phyloP scores from a whole-genome alignment of 192 early-diverging fungal species.

The Endogone sp. region DNA sequence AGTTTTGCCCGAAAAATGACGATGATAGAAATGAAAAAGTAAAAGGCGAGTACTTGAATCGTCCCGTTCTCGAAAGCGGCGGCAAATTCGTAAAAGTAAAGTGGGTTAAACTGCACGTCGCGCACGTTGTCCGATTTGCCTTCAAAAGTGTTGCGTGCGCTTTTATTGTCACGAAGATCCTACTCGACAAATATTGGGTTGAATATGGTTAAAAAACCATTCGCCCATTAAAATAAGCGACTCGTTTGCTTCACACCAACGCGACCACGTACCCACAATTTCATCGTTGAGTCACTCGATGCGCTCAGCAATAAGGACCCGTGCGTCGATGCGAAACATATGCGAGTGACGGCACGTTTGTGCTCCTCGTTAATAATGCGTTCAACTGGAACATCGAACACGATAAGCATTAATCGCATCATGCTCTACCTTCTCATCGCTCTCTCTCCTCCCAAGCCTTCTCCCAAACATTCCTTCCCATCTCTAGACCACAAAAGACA shows the following conservation, averaged over 20 bases:
- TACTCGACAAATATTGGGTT: background rate
- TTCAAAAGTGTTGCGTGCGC: slow-evolving; percentile 57
- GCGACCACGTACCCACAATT: slow-evolving; percentile 61
- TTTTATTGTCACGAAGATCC: slow-evolving; percentile 58
- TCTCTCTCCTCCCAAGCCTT: too few species aligned
- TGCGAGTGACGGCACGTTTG: slow-evolving; percentile 67
- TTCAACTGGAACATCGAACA: slow-evolving; percentile 29
- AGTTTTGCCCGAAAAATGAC: background rate
- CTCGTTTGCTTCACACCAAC: background rate
- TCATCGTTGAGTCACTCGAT: slow-evolving; percentile 69
- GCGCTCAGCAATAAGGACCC: slow-evolving; percentile 67
- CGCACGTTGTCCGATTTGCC: slow-evolving; percentile 73
- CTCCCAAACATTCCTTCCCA: too few species aligned
- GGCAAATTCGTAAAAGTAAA: slow-evolving; percentile 56
- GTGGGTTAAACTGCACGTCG: slow-evolving; percentile 75
- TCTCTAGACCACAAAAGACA: too few species aligned
- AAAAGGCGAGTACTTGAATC: slow-evolving; percentile 47
- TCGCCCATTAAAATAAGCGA: background rate
- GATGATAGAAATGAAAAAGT: background rate
- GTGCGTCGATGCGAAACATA: slow-evolving; percentile 73
- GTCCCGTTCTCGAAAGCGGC: slow-evolving; percentile 81
- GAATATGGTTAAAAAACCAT: background rate
- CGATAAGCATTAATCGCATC: background rate
- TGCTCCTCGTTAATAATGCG: slow-evolving; percentile 68
- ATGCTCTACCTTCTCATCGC: background rate